These are phyloP conservation scores for Pyracantha coccinea DNA, from an alignment of 331 rosid genomes.

Conservation along the genomic window DNA sequence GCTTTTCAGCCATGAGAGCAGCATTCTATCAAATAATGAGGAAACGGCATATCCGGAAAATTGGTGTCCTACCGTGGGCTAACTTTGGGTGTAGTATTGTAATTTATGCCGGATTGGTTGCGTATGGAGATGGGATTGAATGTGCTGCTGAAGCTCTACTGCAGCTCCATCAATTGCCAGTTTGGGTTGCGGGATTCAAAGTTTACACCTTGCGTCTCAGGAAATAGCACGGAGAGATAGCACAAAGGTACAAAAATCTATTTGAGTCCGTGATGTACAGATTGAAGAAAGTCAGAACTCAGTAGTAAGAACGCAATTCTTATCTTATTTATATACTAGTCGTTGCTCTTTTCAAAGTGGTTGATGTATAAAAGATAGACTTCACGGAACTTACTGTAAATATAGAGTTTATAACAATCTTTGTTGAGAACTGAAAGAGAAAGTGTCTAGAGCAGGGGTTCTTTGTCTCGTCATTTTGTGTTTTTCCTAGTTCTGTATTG, in stretches of 20 bases:
- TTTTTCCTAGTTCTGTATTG: neutral
- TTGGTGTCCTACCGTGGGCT: constrained; percentile 68
- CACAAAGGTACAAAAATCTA: constrained; percentile 44
- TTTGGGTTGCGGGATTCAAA: constrained; percentile 72
- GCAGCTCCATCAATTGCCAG: constrained; percentile 70
- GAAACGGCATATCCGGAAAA: constrained; percentile 38
- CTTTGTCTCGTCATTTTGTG: neutral
- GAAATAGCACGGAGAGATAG: constrained; percentile 43
- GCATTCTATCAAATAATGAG: constrained; percentile 84
- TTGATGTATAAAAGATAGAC: neutral
- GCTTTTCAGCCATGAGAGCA: constrained; percentile 73
- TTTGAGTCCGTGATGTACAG: constrained; percentile 46
- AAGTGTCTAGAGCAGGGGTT: neutral
- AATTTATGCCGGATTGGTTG: constrained; percentile 57
- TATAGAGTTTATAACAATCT: neutral
- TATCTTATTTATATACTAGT: neutral
- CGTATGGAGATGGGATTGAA: constrained; percentile 72
- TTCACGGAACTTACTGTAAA: neutral
- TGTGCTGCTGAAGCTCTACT: constrained; percentile 69
- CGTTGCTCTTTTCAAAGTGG: neutral
- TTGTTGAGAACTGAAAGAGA: neutral
- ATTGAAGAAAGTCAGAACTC: constrained; percentile 42
- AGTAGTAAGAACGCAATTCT: constrained; percentile 14
- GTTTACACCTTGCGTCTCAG: constrained; percentile 47
- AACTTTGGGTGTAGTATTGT: constrained; percentile 62